Base-by-base conservation (phyloP, 2,329 filamentous ascomycete species). In the Talaromyces verruculosus region DNA sequence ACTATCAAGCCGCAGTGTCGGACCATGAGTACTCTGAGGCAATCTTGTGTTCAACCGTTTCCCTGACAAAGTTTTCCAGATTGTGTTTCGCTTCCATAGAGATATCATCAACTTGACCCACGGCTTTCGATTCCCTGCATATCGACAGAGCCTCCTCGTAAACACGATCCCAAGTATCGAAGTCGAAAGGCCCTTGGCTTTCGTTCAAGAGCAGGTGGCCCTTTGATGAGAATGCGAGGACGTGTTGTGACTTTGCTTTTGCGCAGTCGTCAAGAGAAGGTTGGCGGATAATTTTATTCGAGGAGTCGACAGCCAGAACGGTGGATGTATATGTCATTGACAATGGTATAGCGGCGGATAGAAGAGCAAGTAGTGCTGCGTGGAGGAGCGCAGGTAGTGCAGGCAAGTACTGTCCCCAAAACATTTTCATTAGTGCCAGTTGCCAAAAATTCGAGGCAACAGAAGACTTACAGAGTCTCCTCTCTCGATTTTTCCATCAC, bases 301-400 rank as follows among this genome's bases (percentile, higher is more conserved):
- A 72, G 41, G 71, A 57, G 22, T 82, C 76, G 37, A 92, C 82
- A 25, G 88, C 88, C 67, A 92, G 78, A 22, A 90, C 79, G 0
- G 86, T 85, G 2, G 91, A 85, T 19, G 88, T 88, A 51, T 89
- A 85, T 13, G 90, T 90, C 68, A 89, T 87, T 53, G 88, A 88
- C 73, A 98, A 84, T 13, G 94, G 93, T 39, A 97, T 85, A 1
- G 91, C 89, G 30, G 91, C 92, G 51, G 93, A 92, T 41, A 98
- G 82, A 17, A 98, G 85, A 25, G 91, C 88, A 45, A 95, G 81
- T 43, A 93, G 82, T 5, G 91, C 85, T 1, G 93, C 89, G 77
- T 97, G 92, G 35, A 97, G 81, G 68, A 97, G 84, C 39, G 91
- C 87, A 28, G 95, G 92, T 64, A 99, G 87, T 55, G 96, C 83